Evolutionary conservation across 768 basidiomycete genomes (phyloP), one percentile per base, ranked within the genome.

Genomic region (Russula virescens): DNA sequence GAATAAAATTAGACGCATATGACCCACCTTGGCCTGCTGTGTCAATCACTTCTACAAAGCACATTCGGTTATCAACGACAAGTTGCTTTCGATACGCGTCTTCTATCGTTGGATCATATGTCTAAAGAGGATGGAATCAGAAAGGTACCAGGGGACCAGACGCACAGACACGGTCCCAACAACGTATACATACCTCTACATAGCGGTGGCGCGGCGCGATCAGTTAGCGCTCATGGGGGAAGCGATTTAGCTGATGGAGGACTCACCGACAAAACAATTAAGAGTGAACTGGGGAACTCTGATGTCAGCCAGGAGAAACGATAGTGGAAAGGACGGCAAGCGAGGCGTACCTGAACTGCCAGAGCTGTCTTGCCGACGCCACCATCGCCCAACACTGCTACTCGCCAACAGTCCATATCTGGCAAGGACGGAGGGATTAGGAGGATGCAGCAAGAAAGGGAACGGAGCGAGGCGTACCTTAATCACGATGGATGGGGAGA

Each of bases 51-150:
- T 98, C 94, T 68, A 98, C 85, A 73, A 94, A 89, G 76, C 93
- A 95, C 85, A 94, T 94, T 69, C 87, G 83, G 72, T 94, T 93
- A 75, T 96, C 94, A 66, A 97, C 93, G 60, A 94, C 86, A 69
- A 94, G 83, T 73, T 94, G 93, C 75, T 95, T 96, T 70, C 94
- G 84, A 77, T 98, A 97, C 66, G 94, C 94, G 74, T 97, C 94
- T 77, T 98, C 94, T 84, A 98, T 98, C 69, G 94, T 98, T 61
- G 94, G 94, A 78, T 98, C 94, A 75, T 98, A 98, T 56, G 93
- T 93, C 92, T 96, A 34, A 67, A 60, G 45, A 28, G 57, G 58
- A 64, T 42, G 50, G 67, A 49, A 54, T 45, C 26, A 38, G 47
- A 45, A 34, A 21, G 63, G 61, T 45, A 31, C 62, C 26, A 55